A percentile compares a stretch with the other conserved stretches of the same genome.
These are phyloP conservation scores for Phytopythium oedochilum DNA, from an alignment of 352 stramenopile genomes.

Conservation along the genomic window DNA sequence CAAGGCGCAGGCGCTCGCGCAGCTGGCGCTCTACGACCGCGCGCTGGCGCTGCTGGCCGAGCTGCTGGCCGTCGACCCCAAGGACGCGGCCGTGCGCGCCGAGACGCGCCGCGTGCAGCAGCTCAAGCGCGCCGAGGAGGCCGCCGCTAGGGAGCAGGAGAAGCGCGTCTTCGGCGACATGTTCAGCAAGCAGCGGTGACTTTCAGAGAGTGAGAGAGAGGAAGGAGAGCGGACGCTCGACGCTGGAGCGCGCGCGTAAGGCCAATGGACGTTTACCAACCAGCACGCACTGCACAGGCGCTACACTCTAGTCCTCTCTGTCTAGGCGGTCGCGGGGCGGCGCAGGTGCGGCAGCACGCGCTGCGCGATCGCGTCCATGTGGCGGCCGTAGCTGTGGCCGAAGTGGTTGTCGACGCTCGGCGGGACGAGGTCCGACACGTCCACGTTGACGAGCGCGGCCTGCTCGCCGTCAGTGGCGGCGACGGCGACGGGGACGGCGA, in stretches of 20 bases:
- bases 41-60: constrained; percentile 49
- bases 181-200: constrained; percentile 51
- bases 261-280: too few species aligned
- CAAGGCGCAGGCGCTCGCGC: constrained; percentile 67
- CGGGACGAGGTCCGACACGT: constrained; percentile 63
- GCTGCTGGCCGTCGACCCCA: constrained; percentile 55
- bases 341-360: constrained; percentile 44
- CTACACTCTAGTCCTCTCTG: background rate
- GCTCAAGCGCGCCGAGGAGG: constrained; percentile 51
- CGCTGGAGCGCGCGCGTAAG: background rate
- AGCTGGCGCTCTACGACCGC: constrained; percentile 50
- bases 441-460: constrained; percentile 40
- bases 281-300: too few species aligned
- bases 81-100: constrained; percentile 56
- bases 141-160: constrained; percentile 47
- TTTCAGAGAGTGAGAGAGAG: constrained; percentile 1
- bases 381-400: constrained; percentile 67
- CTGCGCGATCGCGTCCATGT: constrained; percentile 58
- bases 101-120: constrained; percentile 55
- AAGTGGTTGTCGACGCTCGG: constrained; percentile 65
- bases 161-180: constrained; percentile 68
- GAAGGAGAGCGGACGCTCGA: background rate
- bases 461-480: constrained; percentile 10
- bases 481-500: too few species aligned
- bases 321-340: background rate